A percentile compares a stretch with the other conserved stretches of the same genome.
Evolutionary conservation across 2,329 filamentous ascomycete species (phyloP).

Genomic region (Fusarium heterosporum): DNA sequence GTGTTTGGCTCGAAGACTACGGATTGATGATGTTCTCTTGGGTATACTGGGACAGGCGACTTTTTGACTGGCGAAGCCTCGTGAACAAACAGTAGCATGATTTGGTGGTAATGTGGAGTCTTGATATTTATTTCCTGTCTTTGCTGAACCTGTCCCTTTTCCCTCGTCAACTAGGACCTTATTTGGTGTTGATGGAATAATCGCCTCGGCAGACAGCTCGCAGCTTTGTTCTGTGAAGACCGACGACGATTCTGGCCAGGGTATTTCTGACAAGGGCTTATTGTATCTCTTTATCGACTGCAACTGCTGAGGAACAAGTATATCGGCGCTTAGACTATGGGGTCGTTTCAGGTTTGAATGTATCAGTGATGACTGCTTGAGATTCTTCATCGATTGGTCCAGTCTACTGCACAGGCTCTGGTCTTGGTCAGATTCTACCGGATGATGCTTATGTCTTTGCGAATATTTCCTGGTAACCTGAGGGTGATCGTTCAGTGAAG

Average conservation of each 20-base stretch:
- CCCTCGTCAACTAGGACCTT: not conserved
- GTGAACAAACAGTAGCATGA: constrained; percentile 46
- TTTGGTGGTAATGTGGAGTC: constrained; percentile 25
- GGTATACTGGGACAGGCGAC: constrained; percentile 52
- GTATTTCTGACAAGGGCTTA: constrained; percentile 24
- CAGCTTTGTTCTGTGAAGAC: constrained; percentile 14
- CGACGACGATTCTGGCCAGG: constrained; percentile 9
- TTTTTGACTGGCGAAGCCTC: constrained; percentile 42
- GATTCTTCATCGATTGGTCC: constrained; percentile 13
- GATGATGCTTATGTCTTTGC: not conserved
- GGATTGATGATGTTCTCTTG: constrained; percentile 53
- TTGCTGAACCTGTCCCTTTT: not conserved
- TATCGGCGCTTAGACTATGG: constrained; percentile 31
- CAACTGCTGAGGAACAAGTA: constrained; percentile 11
- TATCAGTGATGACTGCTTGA: constrained; percentile 1
- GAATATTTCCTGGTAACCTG: not conserved
- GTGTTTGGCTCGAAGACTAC: constrained; percentile 36
- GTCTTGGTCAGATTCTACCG: not conserved
- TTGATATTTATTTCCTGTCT: not conserved
- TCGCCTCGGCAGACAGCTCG: constrained; percentile 4
- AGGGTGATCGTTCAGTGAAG: not conserved
- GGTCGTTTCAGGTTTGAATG: constrained; percentile 24
- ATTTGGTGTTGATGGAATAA: not conserved
- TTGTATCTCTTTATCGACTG: not conserved
- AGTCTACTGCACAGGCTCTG: constrained; percentile 4